A percentile compares a stretch with the other conserved stretches of the same genome.
Conservation (phyloP, 139 green algal genomes). For the Cymbomonas tetramitiformis region DNA sequence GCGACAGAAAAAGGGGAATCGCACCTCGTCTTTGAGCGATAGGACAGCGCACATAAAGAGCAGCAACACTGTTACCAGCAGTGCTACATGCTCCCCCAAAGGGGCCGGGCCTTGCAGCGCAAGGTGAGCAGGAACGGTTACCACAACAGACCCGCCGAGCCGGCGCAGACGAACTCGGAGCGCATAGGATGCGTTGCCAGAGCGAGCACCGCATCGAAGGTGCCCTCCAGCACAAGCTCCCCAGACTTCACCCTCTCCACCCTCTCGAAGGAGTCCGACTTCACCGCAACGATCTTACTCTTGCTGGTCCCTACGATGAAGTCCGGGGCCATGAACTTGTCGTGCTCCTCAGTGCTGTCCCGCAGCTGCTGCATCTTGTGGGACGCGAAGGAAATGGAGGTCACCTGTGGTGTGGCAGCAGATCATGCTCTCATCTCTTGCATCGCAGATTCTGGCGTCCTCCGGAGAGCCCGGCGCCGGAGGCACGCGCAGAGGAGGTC, state of each 20-base stretch:
- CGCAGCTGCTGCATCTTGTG: background rate
- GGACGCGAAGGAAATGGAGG: slow-evolving; percentile 5
- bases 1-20: no score
- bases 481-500: no score
- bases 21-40: no score
- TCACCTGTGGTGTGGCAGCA: no score
- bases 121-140: no score
- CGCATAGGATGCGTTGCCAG: background rate
- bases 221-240: background rate
- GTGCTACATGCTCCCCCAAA: no score
- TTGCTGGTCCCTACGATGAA: slow-evolving; percentile 23
- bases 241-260: background rate
- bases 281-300: slow-evolving; percentile 9
- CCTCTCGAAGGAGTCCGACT: slow-evolving; percentile 13
- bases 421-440: no score
- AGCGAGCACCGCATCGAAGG: background rate
- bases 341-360: background rate
- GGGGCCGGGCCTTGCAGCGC: no score
- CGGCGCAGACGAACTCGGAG: background rate
- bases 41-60: no score
- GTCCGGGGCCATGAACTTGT: slow-evolving; percentile 11
- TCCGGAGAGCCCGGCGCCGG: no score
- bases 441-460: no score
- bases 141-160: background rate
- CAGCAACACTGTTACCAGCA: no score